phyloP scores from a whole-genome alignment of 169 alveolate species.

The Plasmodium inui region DNA sequence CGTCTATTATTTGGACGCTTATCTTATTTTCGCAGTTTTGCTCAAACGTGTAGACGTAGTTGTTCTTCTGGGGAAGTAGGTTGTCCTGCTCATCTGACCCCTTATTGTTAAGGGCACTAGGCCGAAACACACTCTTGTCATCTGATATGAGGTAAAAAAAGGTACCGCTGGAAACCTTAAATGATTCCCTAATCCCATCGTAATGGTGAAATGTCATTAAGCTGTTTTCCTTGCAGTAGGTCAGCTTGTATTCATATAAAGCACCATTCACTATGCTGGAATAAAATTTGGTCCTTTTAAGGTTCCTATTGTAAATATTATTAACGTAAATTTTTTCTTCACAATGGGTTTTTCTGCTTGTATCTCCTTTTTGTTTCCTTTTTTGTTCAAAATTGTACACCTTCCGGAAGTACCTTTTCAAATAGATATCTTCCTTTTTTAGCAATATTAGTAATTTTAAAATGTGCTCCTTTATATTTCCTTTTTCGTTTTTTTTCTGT shows the following conservation, averaged over 20 bases:
- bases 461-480: slow-evolving; percentile 44
- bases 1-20: slow-evolving; percentile 43
- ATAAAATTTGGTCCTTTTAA: slow-evolving; percentile 11
- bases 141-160: slow-evolving; percentile 32
- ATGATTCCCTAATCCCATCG: slow-evolving; percentile 49
- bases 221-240: slow-evolving; percentile 38
- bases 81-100: neutral
- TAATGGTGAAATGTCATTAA: slow-evolving; percentile 44
- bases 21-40: neutral
- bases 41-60: slow-evolving; percentile 26
- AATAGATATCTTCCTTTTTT: slow-evolving; percentile 56
- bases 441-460: slow-evolving; percentile 48
- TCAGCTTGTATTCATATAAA: slow-evolving; percentile 70
- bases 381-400: slow-evolving; percentile 22
- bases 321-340: slow-evolving; percentile 56
- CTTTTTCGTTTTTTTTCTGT: slow-evolving; percentile 6
- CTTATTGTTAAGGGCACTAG: neutral
- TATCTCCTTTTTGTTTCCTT: slow-evolving; percentile 5
- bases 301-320: slow-evolving; percentile 59
- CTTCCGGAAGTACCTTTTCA: slow-evolving; percentile 33
- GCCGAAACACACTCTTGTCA: slow-evolving; percentile 16
- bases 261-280: slow-evolving; percentile 26
- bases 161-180: slow-evolving; percentile 9
- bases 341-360: neutral
- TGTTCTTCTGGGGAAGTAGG: neutral